Base-by-base conservation (phyloP, 306 rosid genomes). In the Cucurbita maxima region DNA sequence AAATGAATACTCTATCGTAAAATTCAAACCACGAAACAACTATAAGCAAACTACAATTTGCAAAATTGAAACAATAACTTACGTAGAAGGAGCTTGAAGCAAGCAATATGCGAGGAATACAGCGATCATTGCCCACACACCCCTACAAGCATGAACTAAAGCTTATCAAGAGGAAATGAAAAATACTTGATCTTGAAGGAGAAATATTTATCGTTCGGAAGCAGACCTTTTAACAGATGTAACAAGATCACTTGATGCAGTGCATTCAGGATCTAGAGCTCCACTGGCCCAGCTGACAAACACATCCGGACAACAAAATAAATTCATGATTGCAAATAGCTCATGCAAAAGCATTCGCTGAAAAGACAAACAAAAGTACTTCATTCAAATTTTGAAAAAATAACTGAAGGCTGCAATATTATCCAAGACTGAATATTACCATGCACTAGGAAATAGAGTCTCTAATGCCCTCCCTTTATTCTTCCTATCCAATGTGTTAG, bases 1-100 rank as follows among this genome's bases (percentile, higher is more conserved):
- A 45, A 20, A 45, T 25, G 38, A 40, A 50, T 20, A 67, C 1
- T 12, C 19, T 20, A 18, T 18, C 22, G 20, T 47, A 68, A 25
- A 30, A 68, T 44, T 68, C 22, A 69, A 69, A 50, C 73, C 13
- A 69, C 73, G 14, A 8, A 16, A 50, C 30, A 50, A 15, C 58
- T 14, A 14, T 45, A 50, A 47, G 74, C 43, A 50, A 69, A 19
- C 18, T 18, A 41, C 11, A n/a, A 64, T n/a, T 59, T 13, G 25
- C 18, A 15, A 48, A 52, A 76, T 51, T 10, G 63, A 75, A 67
- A 18, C 25, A 30, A 48, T 57, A 14, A 89, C 99, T 87, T 79
- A 94, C 99, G 97, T 87, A 51, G 97, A 91, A 57, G 99, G 97
- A 77, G 97, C 99, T 88, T 94, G 99, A 76, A 94, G 90, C 85